Evolutionary conservation across 805 yeast genomes (phyloP).

Genomic region (Spathaspora hagerdaliae): DNA sequence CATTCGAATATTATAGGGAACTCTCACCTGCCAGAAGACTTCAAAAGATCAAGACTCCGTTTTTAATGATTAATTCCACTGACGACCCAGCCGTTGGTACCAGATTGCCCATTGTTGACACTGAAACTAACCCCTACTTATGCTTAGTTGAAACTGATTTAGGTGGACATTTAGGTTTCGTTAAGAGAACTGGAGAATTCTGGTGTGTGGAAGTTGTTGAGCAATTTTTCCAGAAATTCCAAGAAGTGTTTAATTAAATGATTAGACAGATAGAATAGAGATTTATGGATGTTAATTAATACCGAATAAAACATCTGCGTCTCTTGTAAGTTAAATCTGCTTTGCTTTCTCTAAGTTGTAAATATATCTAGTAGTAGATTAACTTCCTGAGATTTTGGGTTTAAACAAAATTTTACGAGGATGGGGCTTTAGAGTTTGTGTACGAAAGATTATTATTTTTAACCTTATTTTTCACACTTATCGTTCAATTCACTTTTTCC

Average conservation of each 20-base stretch:
- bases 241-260: conserved; percentile 7
- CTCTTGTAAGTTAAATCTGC: too few species aligned
- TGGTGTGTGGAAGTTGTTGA: conserved; percentile 51
- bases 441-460: too few species aligned
- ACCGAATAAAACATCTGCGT: too few species aligned
- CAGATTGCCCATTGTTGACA: conserved; percentile 50
- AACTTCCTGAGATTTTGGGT: too few species aligned
- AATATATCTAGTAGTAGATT: too few species aligned
- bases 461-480: too few species aligned
- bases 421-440: too few species aligned
- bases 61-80: conserved; percentile 55
- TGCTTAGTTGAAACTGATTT: conserved; percentile 54
- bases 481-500: too few species aligned
- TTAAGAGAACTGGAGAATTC: conserved; percentile 51
- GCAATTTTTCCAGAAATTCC: conserved; percentile 27
- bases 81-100: conserved; percentile 76
- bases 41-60: conserved; percentile 55
- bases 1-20: conserved; percentile 59
- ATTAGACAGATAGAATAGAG: too few species aligned
- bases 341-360: too few species aligned
- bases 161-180: conserved; percentile 89
- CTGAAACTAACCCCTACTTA: conserved; percentile 54
- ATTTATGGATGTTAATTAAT: too few species aligned
- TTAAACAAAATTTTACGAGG: too few species aligned
- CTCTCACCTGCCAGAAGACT: conserved; percentile 58